Conservation (phyloP, 2,329 filamentous ascomycete genomes). For the Chrysoporthe puriensis region DNA sequence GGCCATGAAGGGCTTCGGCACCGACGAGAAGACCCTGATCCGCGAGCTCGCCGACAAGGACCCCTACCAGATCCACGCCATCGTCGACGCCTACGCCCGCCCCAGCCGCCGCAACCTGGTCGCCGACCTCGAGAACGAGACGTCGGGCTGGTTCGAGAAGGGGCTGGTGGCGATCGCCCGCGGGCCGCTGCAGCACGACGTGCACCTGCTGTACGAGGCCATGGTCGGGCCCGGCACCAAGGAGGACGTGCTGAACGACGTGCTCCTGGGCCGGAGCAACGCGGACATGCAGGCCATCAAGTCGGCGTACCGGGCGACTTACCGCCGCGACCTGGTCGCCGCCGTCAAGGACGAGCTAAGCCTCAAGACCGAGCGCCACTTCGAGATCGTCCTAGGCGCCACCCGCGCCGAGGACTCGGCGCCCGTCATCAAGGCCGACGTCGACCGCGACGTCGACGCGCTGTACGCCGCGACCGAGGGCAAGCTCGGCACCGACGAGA, state of each 20-base stretch:
- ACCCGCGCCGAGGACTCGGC: slow-evolving; percentile 76
- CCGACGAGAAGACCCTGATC: slow-evolving; percentile 80
- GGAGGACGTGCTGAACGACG: slow-evolving; percentile 82
- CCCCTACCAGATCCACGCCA: slow-evolving; percentile 72
- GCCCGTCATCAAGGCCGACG: slow-evolving; percentile 71
- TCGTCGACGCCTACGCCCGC: slow-evolving; percentile 69
- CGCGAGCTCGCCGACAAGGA: slow-evolving; percentile 71
- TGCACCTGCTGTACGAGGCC: slow-evolving; percentile 69
- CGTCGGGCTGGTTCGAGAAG: slow-evolving; percentile 72
- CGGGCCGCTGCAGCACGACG: slow-evolving; percentile 80
- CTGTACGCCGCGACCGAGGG: slow-evolving; percentile 79
- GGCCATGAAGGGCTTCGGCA: slow-evolving; percentile 92
- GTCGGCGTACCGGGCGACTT: slow-evolving; percentile 70
- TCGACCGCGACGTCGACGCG: slow-evolving; percentile 76
- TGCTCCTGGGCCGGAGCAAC: slow-evolving; percentile 81
- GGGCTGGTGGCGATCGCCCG: slow-evolving; percentile 75
- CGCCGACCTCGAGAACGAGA: slow-evolving; percentile 78
- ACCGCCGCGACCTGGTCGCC: slow-evolving; percentile 67
- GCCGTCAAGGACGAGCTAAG: slow-evolving; percentile 80
- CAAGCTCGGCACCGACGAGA: slow-evolving; percentile 72
- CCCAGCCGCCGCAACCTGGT: slow-evolving; percentile 70
- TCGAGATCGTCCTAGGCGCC: slow-evolving; percentile 78
- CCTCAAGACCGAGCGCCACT: slow-evolving; percentile 83
- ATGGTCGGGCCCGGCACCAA: slow-evolving; percentile 85
- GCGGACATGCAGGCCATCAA: slow-evolving; percentile 90